These are phyloP conservation scores for Paulownia fortunei DNA, from an alignment of 257 asterid species.

Conservation along the genomic window DNA sequence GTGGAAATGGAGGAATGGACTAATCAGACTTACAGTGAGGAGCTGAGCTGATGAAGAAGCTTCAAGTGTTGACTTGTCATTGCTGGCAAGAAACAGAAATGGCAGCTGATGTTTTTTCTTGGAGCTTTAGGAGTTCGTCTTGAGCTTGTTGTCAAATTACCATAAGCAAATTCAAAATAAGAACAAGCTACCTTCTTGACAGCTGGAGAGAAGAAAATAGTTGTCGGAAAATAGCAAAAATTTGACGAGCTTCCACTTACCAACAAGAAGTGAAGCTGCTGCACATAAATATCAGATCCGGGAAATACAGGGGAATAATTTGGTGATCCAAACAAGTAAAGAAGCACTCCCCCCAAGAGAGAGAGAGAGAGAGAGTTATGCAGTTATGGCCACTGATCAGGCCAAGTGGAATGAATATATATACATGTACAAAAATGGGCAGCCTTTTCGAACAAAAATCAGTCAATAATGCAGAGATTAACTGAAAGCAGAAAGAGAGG, in stretches of 20 bases:
- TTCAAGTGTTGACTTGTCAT: too few species aligned
- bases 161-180: background rate
- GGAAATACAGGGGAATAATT: slow-evolving; percentile 33
- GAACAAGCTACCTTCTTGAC: background rate
- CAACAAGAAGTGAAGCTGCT: slow-evolving; percentile 7
- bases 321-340: slow-evolving; percentile 47
- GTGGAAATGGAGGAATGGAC: too few species aligned
- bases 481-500: background rate
- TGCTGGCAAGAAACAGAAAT: background rate
- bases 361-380: slow-evolving; percentile 6
- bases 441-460: background rate
- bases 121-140: too few species aligned
- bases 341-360: too few species aligned
- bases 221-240: background rate
- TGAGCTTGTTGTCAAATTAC: background rate
- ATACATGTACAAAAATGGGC: background rate
- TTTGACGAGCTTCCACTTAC: too few species aligned
- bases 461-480: background rate
- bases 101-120: background rate
- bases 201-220: background rate
- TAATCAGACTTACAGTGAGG: too few species aligned
- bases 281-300: slow-evolving; percentile 40
- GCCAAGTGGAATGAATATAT: background rate
- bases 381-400: background rate
- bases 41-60: too few species aligned